Percentiles rank a stretch among this genome's conserved stretches.
Conservation (phyloP, 1,284 basidiomycete species). For the Cryptococcus sp. region DNA sequence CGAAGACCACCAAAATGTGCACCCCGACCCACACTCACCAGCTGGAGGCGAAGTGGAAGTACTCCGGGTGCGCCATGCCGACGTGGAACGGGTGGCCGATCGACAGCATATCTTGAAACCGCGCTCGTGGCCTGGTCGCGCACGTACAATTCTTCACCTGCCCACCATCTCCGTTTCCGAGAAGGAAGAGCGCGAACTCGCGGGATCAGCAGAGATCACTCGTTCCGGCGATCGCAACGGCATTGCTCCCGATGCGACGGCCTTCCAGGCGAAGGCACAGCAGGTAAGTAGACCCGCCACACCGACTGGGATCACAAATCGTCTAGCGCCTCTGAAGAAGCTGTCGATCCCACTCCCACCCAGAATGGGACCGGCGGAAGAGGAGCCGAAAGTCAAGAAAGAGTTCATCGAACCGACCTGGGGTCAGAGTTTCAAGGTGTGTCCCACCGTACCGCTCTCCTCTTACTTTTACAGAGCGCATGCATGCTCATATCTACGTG, state of each 20-base stretch:
- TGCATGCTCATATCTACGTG: neutral
- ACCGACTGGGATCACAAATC: slow-evolving; percentile 2
- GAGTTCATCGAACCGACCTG: slow-evolving; percentile 19
- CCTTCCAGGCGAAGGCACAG: neutral
- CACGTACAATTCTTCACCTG: slow-evolving; percentile 12
- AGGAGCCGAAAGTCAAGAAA: slow-evolving; percentile 12
- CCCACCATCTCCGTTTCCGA: slow-evolving; percentile 14
- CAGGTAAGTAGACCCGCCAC: slow-evolving; percentile 5
- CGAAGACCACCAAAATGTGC: neutral
- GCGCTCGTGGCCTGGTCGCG: slow-evolving; percentile 14
- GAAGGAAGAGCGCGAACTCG: neutral
- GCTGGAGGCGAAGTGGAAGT: too few relatives aligned
- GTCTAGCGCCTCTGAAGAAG: slow-evolving; percentile 15
- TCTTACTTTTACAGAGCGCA: neutral
- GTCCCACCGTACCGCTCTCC: neutral
- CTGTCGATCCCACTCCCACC: slow-evolving; percentile 22
- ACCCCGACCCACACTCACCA: too few relatives aligned
- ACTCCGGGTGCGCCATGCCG: too few relatives aligned
- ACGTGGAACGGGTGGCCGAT: too few relatives aligned
- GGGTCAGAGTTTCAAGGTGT: slow-evolving; percentile 22
- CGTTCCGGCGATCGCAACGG: too few relatives aligned
- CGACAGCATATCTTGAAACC: slow-evolving; percentile 17
- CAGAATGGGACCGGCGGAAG: slow-evolving; percentile 18
- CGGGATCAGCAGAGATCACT: too few relatives aligned
- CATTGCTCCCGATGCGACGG: too few relatives aligned